Base-by-base conservation (phyloP, 2,329 filamentous ascomycete species). In the Aspergillus calidoustus region DNA sequence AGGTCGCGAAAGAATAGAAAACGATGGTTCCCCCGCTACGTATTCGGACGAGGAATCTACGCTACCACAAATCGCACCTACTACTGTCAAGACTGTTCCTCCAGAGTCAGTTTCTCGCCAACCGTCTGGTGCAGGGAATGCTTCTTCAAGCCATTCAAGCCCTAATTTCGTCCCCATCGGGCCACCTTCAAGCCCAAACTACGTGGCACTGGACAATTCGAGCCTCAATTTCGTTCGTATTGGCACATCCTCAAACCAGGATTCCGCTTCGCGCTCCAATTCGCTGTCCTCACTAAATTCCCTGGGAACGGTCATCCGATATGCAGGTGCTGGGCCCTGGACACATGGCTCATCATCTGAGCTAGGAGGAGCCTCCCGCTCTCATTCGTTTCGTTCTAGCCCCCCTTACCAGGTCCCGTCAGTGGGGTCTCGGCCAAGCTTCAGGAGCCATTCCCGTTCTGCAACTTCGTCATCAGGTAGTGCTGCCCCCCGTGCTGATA, bases 231-330 rank as follows among this genome's bases (percentile, higher is more conserved):
- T 80, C 61, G 62, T 79, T 54, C 71, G 72, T 46, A 64, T 71
- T 51, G 69, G 70, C 44, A 64, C 73, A 1, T 72, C 71, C 5
- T 75, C 74, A 1, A 75, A 71, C 58, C 68, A 74, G 4, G 71
- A 73, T 5, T 72, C 71, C 11, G 70, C 70, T 25, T 71, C 69
- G 3, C 71, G 72, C 19, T 77, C 78, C 0, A 76, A 79, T 49
- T 79, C 77, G 2, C 61, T 79, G 17, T 78, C 77, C 5, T 79
- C 77, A 13, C 72, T 76, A 49, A 77, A 76, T 50, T 79, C 77
- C 0, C 60, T 77, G 56, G 77, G 77, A 54, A 80, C 78, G 7
- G 78, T 77, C 4, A 77, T 79, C 53, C 71, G 76, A 57, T 75
- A 78, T 64, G 67, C 68, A 59, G 71, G 72, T 57, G 70, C 71